A percentile compares a stretch with the other conserved stretches of the same genome.
phyloP scores from a whole-genome alignment of 2,329 filamentous ascomycete species.

The Blumeria hordei region DNA sequence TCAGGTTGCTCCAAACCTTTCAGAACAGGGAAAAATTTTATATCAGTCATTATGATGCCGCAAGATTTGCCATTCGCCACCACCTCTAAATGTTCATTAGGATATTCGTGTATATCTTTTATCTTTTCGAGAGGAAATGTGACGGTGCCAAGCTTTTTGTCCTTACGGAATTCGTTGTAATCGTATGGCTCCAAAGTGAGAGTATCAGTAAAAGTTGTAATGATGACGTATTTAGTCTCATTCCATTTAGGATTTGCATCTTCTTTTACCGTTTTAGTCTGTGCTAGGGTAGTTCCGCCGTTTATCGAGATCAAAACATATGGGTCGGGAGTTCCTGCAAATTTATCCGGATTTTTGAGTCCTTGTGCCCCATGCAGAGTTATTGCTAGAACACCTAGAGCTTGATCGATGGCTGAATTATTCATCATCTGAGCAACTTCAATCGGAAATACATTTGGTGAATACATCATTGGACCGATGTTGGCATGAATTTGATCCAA shows the following conservation, averaged over 20 bases:
- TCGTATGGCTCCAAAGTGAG: conserved; percentile 72
- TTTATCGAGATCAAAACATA: conserved; percentile 74
- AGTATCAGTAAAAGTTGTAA: conserved; percentile 73
- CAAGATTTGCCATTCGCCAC: conserved; percentile 63
- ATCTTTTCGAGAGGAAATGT: conserved; percentile 69
- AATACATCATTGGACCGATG: conserved; percentile 91
- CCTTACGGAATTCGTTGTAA: conserved; percentile 88
- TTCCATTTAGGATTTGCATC: conserved; percentile 81
- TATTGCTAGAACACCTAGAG: conserved; percentile 78
- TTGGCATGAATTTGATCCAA: conserved; percentile 90
- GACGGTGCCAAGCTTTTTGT: conserved; percentile 77
- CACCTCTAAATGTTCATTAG: conserved; percentile 69
- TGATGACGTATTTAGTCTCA: conserved; percentile 85
- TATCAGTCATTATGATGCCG: conserved; percentile 54
- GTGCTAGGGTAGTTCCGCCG: conserved; percentile 53
- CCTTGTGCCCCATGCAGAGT: conserved; percentile 79
- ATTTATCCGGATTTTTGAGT: conserved; percentile 86
- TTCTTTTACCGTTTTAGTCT: conserved; percentile 72
- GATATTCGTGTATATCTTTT: conserved; percentile 51
- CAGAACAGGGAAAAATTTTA: conserved; percentile 89
- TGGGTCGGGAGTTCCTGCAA: conserved; percentile 75
- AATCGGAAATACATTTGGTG: conserved; percentile 90
- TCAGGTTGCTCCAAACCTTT: conserved; percentile 47
- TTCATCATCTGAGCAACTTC: conserved; percentile 97
- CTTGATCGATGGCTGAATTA: conserved; percentile 80